Evolutionary conservation across 1,284 basidiomycete genomes (phyloP).

Genomic region (Singerocomus rubriflavus): DNA sequence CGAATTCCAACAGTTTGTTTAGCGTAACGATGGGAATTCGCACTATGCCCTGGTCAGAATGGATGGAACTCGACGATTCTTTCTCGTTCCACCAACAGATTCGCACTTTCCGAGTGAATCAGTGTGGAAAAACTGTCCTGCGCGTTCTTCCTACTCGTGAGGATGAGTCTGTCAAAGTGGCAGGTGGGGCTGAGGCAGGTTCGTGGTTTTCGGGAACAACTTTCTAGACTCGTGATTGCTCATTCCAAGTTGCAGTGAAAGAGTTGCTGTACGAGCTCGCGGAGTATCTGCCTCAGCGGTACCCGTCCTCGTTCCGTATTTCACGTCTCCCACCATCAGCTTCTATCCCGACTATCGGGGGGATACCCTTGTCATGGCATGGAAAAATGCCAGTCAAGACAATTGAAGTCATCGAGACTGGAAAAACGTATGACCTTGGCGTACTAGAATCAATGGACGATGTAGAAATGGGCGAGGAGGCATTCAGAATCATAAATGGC

Average conservation of each 20-base stretch:
- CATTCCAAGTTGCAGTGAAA: slow-evolving; percentile 41
- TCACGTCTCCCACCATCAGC: slow-evolving; percentile 37
- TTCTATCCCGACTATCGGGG: slow-evolving; percentile 30
- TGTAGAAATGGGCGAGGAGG: slow-evolving; percentile 44
- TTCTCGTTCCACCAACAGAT: slow-evolving; percentile 54
- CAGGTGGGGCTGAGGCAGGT: slow-evolving; percentile 56
- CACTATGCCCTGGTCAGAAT: slow-evolving; percentile 62
- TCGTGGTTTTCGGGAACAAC: slow-evolving; percentile 11
- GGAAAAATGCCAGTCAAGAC: slow-evolving; percentile 48
- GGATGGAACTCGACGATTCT: slow-evolving; percentile 66
- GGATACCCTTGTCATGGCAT: slow-evolving; percentile 46
- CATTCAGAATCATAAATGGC: slow-evolving; percentile 62
- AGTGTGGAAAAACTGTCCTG: slow-evolving; percentile 47
- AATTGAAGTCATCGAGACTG: slow-evolving; percentile 52
- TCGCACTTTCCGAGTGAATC: slow-evolving; percentile 49
- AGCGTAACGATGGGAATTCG: slow-evolving; percentile 74
- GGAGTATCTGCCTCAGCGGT: slow-evolving; percentile 61
- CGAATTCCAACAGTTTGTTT: too few relatives aligned
- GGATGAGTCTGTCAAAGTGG: slow-evolving; percentile 46
- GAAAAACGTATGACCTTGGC: slow-evolving; percentile 50
- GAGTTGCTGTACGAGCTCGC: slow-evolving; percentile 66
- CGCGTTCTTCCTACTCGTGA: slow-evolving; percentile 42
- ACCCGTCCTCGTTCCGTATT: slow-evolving; percentile 56
- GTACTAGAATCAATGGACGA: slow-evolving; percentile 31
- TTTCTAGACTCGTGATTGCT: not conserved